phyloP scores from a whole-genome alignment of 768 basidiomycete genomes.

The Boletus reticulatus region DNA sequence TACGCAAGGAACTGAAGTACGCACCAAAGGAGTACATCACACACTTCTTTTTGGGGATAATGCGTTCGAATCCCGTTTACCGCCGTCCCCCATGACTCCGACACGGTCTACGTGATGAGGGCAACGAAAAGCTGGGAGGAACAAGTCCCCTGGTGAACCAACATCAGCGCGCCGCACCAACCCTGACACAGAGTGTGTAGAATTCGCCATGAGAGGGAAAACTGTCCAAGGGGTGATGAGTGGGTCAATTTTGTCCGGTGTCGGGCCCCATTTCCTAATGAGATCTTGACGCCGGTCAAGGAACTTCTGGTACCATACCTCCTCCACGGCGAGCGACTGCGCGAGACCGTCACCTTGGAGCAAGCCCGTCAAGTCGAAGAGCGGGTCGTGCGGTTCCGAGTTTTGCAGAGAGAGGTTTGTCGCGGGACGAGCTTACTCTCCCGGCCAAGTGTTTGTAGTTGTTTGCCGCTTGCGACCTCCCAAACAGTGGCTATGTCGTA shows the following conservation, averaged over 20 bases:
- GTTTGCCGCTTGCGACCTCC: too few relatives aligned
- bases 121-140: constrained; percentile 47
- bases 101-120: constrained; percentile 49
- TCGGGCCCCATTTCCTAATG: constrained; percentile 57
- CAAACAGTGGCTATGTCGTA: too few relatives aligned
- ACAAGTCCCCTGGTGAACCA: constrained; percentile 50
- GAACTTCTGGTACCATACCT: constrained; percentile 39
- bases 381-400: constrained; percentile 10
- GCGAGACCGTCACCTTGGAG: constrained; percentile 1
- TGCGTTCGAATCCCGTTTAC: constrained; percentile 47
- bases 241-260: constrained; percentile 40
- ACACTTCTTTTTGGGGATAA: constrained; percentile 44
- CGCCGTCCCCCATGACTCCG: constrained; percentile 52
- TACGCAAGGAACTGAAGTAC: background rate
- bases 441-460: too few relatives aligned
- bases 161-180: constrained; percentile 11
- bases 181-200: constrained; percentile 5
- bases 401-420: constrained; percentile 29
- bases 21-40: constrained; percentile 51
- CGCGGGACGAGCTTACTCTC: too few relatives aligned
- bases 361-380: constrained; percentile 4
- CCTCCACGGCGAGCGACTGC: constrained; percentile 19
- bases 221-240: constrained; percentile 8
- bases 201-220: constrained; percentile 29
- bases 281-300: constrained; percentile 42